phyloP scores from a whole-genome alignment of 208 protist species.

The Trypanosomatidae sp. region DNA sequence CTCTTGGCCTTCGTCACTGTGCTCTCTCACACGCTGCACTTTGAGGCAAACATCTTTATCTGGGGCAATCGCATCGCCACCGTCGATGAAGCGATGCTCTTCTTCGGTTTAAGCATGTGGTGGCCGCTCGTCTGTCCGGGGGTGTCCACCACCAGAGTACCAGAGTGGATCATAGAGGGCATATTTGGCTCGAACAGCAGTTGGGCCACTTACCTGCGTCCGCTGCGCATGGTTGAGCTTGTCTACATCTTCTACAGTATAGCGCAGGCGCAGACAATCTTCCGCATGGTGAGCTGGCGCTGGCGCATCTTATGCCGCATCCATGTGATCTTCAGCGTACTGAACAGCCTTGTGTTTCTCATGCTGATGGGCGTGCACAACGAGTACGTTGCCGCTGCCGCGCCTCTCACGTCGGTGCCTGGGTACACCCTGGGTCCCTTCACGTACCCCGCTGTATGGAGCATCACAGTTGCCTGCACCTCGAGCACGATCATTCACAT shows the following conservation, averaged over 20 bases:
- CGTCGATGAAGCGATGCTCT: conserved; percentile 91
- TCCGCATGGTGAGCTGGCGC: conserved; percentile 39
- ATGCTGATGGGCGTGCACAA: conserved; percentile 49
- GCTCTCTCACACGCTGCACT: conserved; percentile 84
- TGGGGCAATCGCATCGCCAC: conserved; percentile 86
- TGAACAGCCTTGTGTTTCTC: conserved; percentile 62
- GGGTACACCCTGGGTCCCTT: conserved; percentile 68
- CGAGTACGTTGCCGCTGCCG: conserved; percentile 29
- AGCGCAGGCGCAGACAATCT: conserved; percentile 57
- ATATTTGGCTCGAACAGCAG: conserved; percentile 15
- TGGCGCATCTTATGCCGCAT: conserved; percentile 69
- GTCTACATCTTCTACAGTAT: conserved; percentile 66
- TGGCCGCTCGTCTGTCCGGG: conserved; percentile 57
- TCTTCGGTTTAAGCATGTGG: conserved; percentile 80
- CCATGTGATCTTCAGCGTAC: conserved; percentile 51
- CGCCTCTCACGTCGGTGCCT: conserved; percentile 23
- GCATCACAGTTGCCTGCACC: conserved; percentile 71
- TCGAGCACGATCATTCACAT: conserved; percentile 81
- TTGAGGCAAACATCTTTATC: conserved; percentile 81
- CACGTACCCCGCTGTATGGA: conserved; percentile 82
- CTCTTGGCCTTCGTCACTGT: conserved; percentile 70
- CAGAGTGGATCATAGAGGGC: conserved; percentile 20
- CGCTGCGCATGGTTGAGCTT: conserved; percentile 50
- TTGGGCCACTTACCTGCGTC: conserved; percentile 24
- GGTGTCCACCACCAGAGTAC: conserved; percentile 35